These are phyloP conservation scores for Candida hispaniensis DNA, from an alignment of 805 yeast species.

Conservation along the genomic window DNA sequence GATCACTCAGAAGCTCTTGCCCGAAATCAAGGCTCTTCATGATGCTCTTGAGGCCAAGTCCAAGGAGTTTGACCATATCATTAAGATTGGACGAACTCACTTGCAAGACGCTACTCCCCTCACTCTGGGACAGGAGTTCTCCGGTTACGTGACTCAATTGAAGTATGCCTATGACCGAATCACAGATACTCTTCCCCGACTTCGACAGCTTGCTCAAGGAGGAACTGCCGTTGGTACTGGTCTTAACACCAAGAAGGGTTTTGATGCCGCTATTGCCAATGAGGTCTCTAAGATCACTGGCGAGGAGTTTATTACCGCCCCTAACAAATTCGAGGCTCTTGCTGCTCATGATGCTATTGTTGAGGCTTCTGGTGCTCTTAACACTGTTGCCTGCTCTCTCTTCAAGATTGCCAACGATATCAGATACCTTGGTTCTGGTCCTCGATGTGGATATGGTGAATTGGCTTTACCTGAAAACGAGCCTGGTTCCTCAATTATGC, in stretches of 20 bases:
- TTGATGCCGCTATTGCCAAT: slow-evolving; percentile 75
- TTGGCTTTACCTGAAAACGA: slow-evolving; percentile 92
- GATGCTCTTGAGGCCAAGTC: slow-evolving; percentile 68
- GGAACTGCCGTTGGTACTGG: slow-evolving; percentile 99
- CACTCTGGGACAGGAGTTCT: slow-evolving; percentile 95
- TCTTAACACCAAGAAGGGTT: slow-evolving; percentile 85
- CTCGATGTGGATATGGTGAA: slow-evolving; percentile 99
- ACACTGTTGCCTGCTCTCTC: slow-evolving; percentile 86
- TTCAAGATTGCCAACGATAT: slow-evolving; percentile 97
- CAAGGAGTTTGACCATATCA: slow-evolving; percentile 76
- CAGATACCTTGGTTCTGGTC: slow-evolving; percentile 97
- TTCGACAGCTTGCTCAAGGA: slow-evolving; percentile 89
- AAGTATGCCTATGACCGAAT: slow-evolving; percentile 84
- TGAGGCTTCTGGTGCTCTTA: slow-evolving; percentile 94
- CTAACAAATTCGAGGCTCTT: slow-evolving; percentile 96
- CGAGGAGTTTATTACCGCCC: slow-evolving; percentile 82
- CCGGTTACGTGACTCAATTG: slow-evolving; percentile 91
- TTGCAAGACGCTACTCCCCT: slow-evolving; percentile 98
- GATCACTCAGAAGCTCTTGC: slow-evolving; percentile 62
- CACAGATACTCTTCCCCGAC: slow-evolving; percentile 61
- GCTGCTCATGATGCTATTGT: slow-evolving; percentile 99
- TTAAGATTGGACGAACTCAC: slow-evolving; percentile 98
- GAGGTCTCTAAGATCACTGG: slow-evolving; percentile 83
- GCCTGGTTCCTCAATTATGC: slow-evolving; percentile 99
- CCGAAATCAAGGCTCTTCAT: slow-evolving; percentile 67